Conservation (phyloP, 208 protist genomes). For the Porcisia hertigi region DNA sequence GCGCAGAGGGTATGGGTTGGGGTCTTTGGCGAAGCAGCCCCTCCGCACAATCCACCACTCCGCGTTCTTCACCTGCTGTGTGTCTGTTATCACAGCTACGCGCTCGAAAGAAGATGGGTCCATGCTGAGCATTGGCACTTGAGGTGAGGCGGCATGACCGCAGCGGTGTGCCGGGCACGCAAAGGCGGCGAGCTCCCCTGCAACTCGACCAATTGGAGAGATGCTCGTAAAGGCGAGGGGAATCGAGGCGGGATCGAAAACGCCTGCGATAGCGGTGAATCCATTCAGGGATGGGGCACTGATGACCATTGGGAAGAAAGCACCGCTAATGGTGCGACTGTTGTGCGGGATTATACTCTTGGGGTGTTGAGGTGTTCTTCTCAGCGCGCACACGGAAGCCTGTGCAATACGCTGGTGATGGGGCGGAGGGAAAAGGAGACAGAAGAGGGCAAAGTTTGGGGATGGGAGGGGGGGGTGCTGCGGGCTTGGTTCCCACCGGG, state of each 20-base stretch:
- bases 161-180: conserved; percentile 2
- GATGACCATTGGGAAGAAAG: neutral
- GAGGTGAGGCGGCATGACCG: neutral
- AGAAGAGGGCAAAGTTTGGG: neutral
- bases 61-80: conserved; percentile 7
- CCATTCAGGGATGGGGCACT: conserved; percentile 1
- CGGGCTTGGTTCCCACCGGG: too few relatives aligned
- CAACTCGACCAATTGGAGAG: conserved; percentile 6
- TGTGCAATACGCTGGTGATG: neutral
- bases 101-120: conserved; percentile 12
- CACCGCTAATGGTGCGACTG: neutral
- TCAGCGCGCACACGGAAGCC: neutral
- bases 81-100: conserved; percentile 19
- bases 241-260: conserved; percentile 2
- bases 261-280: conserved; percentile 16
- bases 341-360: neutral
- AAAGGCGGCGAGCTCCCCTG: conserved; percentile 15
- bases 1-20: conserved; percentile 20
- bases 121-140: conserved; percentile 14
- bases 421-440: neutral
- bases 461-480: neutral
- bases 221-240: conserved; percentile 15
- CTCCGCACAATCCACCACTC: conserved; percentile 31
- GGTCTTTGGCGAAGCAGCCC: neutral
- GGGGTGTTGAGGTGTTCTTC: neutral